Conservation (phyloP, 495 filamentous ascomycete genomes). For the Podospora pseudoanserina region DNA sequence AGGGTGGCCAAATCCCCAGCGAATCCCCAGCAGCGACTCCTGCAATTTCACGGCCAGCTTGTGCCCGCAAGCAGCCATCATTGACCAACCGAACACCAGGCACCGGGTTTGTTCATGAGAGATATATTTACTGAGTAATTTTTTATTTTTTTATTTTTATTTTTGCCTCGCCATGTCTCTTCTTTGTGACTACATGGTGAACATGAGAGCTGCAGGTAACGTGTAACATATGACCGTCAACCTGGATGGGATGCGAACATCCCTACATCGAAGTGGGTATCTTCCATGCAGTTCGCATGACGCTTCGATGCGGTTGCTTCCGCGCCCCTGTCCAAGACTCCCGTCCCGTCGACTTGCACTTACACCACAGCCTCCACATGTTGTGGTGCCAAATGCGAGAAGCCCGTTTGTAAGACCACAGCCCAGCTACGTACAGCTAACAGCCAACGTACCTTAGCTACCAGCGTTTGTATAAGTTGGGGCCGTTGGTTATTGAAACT, state of each 20-base stretch:
- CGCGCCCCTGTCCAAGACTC: background rate
- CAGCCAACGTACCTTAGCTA: background rate
- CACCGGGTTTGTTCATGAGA: background rate
- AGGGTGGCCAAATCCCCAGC: background rate
- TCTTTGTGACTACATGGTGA: background rate
- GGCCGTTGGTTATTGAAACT: background rate
- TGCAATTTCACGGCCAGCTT: slow-evolving; percentile 8
- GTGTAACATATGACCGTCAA: background rate
- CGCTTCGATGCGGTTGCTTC: background rate
- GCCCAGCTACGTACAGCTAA: background rate
- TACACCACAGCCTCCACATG: background rate
- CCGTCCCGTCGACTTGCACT: background rate
- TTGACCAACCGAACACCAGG: background rate
- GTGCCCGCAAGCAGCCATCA: background rate
- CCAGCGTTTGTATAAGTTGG: background rate
- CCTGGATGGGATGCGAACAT: too few species aligned
- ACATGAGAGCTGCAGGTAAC: background rate
- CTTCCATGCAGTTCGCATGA: background rate
- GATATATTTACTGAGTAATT: background rate
- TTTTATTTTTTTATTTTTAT: too few species aligned
- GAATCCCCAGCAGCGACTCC: slow-evolving; percentile 1
- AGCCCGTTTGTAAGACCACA: too few species aligned
- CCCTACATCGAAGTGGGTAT: background rate
- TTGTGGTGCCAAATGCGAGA: background rate
- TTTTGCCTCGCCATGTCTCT: background rate